phyloP scores from a whole-genome alignment of 2,329 filamentous ascomycete species.

The Colletotrichum liriopes region DNA sequence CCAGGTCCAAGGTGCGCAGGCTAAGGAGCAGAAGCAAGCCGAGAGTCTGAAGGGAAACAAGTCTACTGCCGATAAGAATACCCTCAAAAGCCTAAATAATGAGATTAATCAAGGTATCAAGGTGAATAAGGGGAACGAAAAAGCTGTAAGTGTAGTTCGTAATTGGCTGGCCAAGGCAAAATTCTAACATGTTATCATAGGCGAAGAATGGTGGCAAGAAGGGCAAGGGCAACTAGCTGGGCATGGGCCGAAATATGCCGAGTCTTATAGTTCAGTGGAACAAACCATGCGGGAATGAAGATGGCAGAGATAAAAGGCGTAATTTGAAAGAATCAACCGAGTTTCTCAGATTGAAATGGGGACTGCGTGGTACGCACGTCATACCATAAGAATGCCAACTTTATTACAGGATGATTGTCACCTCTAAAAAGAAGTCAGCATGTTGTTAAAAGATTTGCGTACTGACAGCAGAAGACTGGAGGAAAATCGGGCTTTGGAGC shows the following conservation, averaged over 20 bases:
- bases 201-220: neutral
- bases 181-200: neutral
- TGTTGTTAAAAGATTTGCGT: too few species aligned
- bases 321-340: neutral
- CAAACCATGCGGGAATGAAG: neutral
- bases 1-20: constrained; percentile 33
- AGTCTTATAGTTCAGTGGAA: too few species aligned
- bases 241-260: neutral
- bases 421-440: fast-evolving
- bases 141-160: constrained; percentile 2
- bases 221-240: neutral
- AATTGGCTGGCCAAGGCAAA: neutral
- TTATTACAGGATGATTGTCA: neutral
- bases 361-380: neutral
- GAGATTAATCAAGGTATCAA: constrained; percentile 18
- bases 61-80: neutral
- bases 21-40: constrained; percentile 18
- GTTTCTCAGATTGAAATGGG: neutral
- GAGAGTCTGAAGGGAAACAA: constrained; percentile 17
- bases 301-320: too few species aligned
- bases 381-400: neutral
- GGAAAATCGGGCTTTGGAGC: neutral
- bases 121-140: constrained; percentile 21
- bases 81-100: neutral
- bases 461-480: neutral